Base-by-base conservation (phyloP, 192 early-diverging fungal species). In the Rhizophagus sp. region DNA sequence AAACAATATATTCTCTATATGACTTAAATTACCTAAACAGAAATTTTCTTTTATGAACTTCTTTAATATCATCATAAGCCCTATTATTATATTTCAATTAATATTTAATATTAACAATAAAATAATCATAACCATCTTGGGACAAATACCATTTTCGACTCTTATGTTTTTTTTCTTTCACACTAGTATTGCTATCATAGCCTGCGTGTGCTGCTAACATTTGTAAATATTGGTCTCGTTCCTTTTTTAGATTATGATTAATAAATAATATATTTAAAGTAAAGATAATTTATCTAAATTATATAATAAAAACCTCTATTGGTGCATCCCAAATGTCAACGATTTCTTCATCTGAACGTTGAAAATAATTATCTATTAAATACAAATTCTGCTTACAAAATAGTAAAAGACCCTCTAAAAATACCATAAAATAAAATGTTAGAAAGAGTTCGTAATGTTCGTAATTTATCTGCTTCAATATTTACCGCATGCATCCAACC, bases 281-380 rank as follows among this genome's bases (percentile, higher is more conserved):
- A 12, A 47, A 1, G 24, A n/a, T 44, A 36, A 65, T 62, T 12
- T 2, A 47, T 7, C 4, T 10, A 74, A 33, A 22, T 3, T 9
- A 25, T 69, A 19, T 70, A 79, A 62, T 22, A 41, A 19, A 19
- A 50, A 85, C 83, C 81, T 84, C 84, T 13, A 85, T 86, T 1
- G 90, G 88, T n/a, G 90, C 90, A 75, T 92, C 88, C 78, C 88
- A 90, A 39, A 93, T 90, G 65, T 94, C 93, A n/a, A 93, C 89
- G 3, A 94, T 86, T 72, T 91, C 91, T 65, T 89, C 91, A 72
- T 92, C 90, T 30, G 80, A 66, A 50, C 86, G 79, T 75, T 90
- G 89, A 73, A 91, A 88, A 77, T 90, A 92, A 70, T 91, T 91
- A 81, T 94, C 91, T 33, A 94, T 89, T 36, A 94, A 78, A 73